Percentiles rank a stretch among this genome's conserved stretches.
These are phyloP conservation scores for Leptomonas seymouri DNA, from an alignment of 208 protist genomes.

Conservation along the genomic window DNA sequence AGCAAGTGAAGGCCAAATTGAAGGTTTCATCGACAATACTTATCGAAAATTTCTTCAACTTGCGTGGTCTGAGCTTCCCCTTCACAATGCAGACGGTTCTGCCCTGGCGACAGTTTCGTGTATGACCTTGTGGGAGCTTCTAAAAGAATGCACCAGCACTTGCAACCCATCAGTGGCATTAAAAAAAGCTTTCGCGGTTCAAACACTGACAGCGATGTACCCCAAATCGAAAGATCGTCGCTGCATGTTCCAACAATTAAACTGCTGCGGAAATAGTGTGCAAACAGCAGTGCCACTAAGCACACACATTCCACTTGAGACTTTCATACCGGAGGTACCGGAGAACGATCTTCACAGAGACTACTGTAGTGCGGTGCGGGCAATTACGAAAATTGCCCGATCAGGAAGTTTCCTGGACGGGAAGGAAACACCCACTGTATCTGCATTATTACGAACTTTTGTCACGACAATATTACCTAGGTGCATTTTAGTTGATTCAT, in stretches of 20 bases:
- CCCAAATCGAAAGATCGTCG: conserved; percentile 80
- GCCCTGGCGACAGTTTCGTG: conserved; percentile 74
- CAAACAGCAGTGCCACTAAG: conserved; percentile 32
- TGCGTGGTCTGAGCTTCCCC: conserved; percentile 46
- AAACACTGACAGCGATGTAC: conserved; percentile 63
- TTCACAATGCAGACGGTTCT: conserved; percentile 48
- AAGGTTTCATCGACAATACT: background rate
- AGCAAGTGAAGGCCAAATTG: background rate
- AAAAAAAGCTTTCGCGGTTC: conserved; percentile 50
- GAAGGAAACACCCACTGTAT: conserved; percentile 14
- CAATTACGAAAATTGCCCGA: conserved; percentile 11
- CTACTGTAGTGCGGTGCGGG: conserved; percentile 4
- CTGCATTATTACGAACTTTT: conserved; percentile 12
- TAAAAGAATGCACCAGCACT: conserved; percentile 55
- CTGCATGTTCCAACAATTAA: conserved; percentile 71
- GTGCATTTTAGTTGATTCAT: conserved; percentile 18
- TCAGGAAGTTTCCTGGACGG: conserved; percentile 14
- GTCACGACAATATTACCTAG: conserved; percentile 17
- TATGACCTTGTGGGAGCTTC: conserved; percentile 82
- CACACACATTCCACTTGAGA: conserved; percentile 20
- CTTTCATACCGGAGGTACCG: background rate
- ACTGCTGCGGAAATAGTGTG: conserved; percentile 17
- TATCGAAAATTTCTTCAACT: conserved; percentile 23
- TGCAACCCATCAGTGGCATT: conserved; percentile 22
- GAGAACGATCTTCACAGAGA: background rate